Base-by-base conservation (phyloP, 495 filamentous ascomycete genomes). In the Hypoxylon intermedium region DNA sequence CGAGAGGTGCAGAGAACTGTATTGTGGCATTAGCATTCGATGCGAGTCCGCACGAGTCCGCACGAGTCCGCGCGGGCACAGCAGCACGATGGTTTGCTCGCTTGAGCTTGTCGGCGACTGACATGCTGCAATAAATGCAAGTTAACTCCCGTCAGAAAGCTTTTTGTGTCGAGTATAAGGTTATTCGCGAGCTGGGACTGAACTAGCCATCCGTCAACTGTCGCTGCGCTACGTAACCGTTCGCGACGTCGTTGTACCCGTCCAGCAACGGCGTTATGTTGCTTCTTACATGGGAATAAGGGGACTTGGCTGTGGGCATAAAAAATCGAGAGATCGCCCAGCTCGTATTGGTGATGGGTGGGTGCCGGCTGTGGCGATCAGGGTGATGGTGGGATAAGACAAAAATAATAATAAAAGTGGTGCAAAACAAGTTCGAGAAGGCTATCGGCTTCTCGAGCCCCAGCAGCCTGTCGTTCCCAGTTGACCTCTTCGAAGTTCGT, bases 401-500 rank as follows among this genome's bases (percentile, higher is more conserved):
- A 43, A 58, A 55, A 56, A 55, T 50, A 59, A 53, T 30, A 45
- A 64, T 55, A 54, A 65, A 60, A 65, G 62, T 65, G 56, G 56
- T 53, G 12, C 62, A 40, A 38, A 38, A 31, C 51, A 31, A 19
- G 47, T 49, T 65, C 51, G 56, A 65, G 62, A 65, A 65, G 60
- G 60, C 55, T 65, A 59, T 59, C 38, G 48, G 55, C 55, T 18
- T 58, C 42, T 53, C 41, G 53, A 56, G 26, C 42, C 34, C 33
- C 42, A 19, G n/a, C 16, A 6, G n/a, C 36, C 36, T 15, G 36
- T 16, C 36, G 36, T 38, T 54, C 53, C 63, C 46, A 66, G 58
- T 63, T 54, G 53, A 44, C 53, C 53, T 48, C 63, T 67, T 67
- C n/a, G n/a, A n/a, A n/a, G n/a, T n/a, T n/a, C 63, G 63, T 67